Conservation (phyloP, 208 protist genomes). For the Crithidia acanthocephali region DNA sequence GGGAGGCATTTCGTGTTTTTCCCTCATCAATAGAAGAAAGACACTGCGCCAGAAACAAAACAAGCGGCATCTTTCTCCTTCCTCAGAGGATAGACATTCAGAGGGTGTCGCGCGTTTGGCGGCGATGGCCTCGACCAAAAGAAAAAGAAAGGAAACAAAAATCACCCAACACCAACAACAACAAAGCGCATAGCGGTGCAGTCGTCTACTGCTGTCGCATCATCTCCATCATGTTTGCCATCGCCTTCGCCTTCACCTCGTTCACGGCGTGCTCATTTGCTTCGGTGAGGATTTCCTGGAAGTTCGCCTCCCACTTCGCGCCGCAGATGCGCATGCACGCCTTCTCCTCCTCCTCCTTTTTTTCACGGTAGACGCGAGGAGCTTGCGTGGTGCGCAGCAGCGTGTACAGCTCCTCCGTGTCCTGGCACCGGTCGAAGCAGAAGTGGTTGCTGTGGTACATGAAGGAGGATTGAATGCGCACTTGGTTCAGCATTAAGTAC, state of each 20-base stretch:
- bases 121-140: no score
- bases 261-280: constrained; percentile 55
- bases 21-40: neutral
- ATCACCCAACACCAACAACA: neutral
- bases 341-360: constrained; percentile 88
- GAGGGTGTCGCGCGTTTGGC: no score
- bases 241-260: constrained; percentile 64
- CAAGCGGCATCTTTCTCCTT: no score
- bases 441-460: constrained; percentile 59
- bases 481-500: constrained; percentile 61
- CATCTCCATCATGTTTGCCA: constrained; percentile 57
- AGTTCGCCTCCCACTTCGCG: constrained; percentile 78
- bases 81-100: no score
- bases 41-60: neutral
- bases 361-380: constrained; percentile 72
- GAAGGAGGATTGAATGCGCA: constrained; percentile 61
- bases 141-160: neutral
- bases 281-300: constrained; percentile 46
- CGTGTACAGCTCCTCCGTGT: constrained; percentile 91
- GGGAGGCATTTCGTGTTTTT: neutral
- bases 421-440: constrained; percentile 82
- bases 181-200: neutral
- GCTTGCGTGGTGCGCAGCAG: constrained; percentile 80
- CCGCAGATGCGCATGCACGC: constrained; percentile 78
- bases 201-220: constrained; percentile 49